These are phyloP conservation scores for Mycena chlorophos DNA, from an alignment of 768 basidiomycete genomes.

Conservation along the genomic window DNA sequence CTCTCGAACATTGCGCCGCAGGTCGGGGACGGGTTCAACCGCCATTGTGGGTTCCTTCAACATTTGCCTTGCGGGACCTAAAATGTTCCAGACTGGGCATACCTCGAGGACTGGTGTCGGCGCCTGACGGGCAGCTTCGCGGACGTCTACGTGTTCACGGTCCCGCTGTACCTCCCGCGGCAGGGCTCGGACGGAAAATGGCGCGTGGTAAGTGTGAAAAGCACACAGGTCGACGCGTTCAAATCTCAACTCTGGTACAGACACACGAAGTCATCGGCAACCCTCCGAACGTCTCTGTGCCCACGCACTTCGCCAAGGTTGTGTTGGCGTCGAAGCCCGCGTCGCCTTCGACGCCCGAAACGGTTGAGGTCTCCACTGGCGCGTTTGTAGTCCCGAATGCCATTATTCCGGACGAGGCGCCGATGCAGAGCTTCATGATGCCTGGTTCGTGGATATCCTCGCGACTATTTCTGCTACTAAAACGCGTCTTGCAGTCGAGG, in stretches of 20 bases:
- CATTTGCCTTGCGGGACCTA: not conserved
- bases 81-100: slow-evolving; percentile 80
- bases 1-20: slow-evolving; percentile 97
- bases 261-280: slow-evolving; percentile 93
- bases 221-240: not conserved
- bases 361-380: slow-evolving; percentile 79
- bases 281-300: slow-evolving; percentile 88
- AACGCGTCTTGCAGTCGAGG: slow-evolving; percentile 61
- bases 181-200: slow-evolving; percentile 89
- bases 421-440: slow-evolving; percentile 77
- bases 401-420: slow-evolving; percentile 81
- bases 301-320: slow-evolving; percentile 98
- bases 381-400: slow-evolving; percentile 97
- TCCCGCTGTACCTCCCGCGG: slow-evolving; percentile 93
- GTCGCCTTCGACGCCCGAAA: slow-evolving; percentile 68
- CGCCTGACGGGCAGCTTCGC: slow-evolving; percentile 82
- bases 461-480: not conserved
- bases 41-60: slow-evolving; percentile 70
- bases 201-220: slow-evolving; percentile 87
- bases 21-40: slow-evolving; percentile 95
- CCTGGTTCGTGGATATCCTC: slow-evolving; percentile 55
- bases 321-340: slow-evolving; percentile 75
- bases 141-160: slow-evolving; percentile 96
- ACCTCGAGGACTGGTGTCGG: slow-evolving; percentile 94
- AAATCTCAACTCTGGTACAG: slow-evolving; percentile 38